Percentiles rank a stretch among this genome's conserved stretches.
Evolutionary conservation across 1,284 basidiomycete genomes (phyloP).

Genomic region (Naganishia albida): DNA sequence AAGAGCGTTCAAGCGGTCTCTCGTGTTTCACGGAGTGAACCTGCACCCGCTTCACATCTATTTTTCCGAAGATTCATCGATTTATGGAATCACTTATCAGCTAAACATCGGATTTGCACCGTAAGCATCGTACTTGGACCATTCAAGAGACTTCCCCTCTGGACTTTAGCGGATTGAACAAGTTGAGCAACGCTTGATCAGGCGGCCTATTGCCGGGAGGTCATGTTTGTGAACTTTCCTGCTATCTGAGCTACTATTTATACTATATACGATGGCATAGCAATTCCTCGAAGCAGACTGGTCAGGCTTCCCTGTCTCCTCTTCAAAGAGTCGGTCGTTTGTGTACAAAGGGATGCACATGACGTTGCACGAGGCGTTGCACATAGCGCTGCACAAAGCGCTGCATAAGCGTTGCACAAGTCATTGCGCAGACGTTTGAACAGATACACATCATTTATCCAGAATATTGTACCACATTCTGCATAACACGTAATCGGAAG

Average conservation of each 20-base stretch:
- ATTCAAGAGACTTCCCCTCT: too few species aligned
- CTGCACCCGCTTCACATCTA: too few species aligned
- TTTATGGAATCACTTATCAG: too few species aligned
- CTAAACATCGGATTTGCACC: too few species aligned
- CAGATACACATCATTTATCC: neutral
- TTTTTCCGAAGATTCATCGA: too few species aligned
- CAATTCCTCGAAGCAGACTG: neutral
- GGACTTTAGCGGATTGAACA: too few species aligned
- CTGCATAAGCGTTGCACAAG: neutral
- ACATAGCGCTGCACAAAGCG: neutral
- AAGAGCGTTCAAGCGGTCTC: too few species aligned
- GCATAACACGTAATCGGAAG: neutral
- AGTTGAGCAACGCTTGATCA: too few species aligned
- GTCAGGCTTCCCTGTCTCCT: neutral
- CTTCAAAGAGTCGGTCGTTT: neutral
- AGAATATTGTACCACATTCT: neutral
- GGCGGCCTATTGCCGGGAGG: too few species aligned
- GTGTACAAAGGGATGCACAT: neutral
- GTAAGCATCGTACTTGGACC: too few species aligned
- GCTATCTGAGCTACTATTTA: neutral
- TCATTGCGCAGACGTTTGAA: neutral
- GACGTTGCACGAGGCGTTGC: neutral
- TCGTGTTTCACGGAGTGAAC: too few species aligned
- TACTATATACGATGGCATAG: constrained; percentile 5
- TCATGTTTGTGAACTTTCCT: too few species aligned